Percentiles rank a stretch among this genome's conserved stretches.
phyloP scores from a whole-genome alignment of 2,329 filamentous ascomycete genomes.

The Stemphylium beticola region DNA sequence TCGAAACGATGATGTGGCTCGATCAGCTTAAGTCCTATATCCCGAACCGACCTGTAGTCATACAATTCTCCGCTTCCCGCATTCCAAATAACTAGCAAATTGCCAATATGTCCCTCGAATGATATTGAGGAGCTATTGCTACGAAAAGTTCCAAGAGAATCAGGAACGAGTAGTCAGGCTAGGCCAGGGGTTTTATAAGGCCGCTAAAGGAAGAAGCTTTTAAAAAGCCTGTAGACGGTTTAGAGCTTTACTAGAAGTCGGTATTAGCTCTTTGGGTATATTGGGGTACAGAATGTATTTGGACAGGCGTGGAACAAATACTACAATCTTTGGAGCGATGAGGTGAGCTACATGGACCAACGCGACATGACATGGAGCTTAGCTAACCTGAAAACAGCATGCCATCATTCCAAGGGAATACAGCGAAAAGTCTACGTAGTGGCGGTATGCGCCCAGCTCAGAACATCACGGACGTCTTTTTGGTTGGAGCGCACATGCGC shows the following conservation, averaged over 20 bases:
- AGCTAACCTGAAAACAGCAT: not conserved
- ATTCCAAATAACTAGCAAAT: not conserved
- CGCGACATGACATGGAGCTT: not conserved
- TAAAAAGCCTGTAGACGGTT: slow-evolving; percentile 10
- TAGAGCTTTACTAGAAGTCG: slow-evolving; percentile 6
- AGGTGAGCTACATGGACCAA: not conserved
- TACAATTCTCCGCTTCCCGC: not conserved
- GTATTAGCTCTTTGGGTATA: not conserved
- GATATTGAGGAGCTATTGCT: not conserved
- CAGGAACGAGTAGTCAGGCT: not conserved
- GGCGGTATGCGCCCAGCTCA: too few species aligned
- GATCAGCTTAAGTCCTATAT: not conserved
- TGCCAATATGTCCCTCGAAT: not conserved
- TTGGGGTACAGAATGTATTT: not conserved
- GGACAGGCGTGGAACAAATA: not conserved
- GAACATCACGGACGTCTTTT: too few species aligned
- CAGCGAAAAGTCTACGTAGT: too few species aligned
- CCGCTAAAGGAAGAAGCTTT: slow-evolving; percentile 16
- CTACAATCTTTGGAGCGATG: not conserved
- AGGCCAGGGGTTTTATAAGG: slow-evolving; percentile 7
- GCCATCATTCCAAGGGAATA: too few species aligned
- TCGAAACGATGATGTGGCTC: not conserved
- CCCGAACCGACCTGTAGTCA: not conserved
- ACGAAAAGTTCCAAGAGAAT: not conserved
- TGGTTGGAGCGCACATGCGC: too few species aligned